These are phyloP conservation scores for Apiospora malaysiana DNA, from an alignment of 2,329 filamentous ascomycete genomes.

Conservation along the genomic window DNA sequence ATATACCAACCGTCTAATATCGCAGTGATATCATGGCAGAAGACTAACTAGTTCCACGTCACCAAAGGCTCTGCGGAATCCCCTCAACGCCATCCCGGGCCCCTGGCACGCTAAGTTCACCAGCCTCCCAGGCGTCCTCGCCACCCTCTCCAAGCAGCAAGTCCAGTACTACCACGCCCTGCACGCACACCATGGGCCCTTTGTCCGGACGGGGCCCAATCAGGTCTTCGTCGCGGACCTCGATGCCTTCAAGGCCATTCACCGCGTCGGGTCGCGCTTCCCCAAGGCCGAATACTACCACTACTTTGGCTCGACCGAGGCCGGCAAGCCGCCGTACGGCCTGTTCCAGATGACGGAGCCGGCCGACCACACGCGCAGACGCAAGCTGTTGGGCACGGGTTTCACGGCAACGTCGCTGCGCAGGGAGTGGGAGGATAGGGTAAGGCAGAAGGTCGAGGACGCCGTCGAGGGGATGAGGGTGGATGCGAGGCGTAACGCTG, in stretches of 20 bases:
- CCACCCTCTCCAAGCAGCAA: neutral
- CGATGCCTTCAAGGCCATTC: constrained; percentile 30
- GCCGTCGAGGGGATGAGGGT: constrained; percentile 8
- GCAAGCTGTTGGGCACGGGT: constrained; percentile 47
- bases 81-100: constrained; percentile 17
- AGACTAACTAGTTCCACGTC: neutral
- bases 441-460: constrained; percentile 13
- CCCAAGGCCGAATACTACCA: constrained; percentile 32
- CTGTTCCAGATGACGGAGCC: constrained; percentile 49
- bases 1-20: too few relatives aligned
- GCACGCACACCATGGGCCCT: constrained; percentile 29
- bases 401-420: constrained; percentile 45
- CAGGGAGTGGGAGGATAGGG: constrained; percentile 49
- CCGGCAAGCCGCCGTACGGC: constrained; percentile 23
- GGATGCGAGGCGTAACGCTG: neutral
- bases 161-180: constrained; percentile 21
- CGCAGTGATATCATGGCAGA: neutral
- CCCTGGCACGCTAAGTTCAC: constrained; percentile 21
- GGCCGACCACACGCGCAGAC: constrained; percentile 43
- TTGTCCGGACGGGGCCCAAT: constrained; percentile 36
- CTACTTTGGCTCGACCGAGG: constrained; percentile 23
- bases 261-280: constrained; percentile 35
- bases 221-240: constrained; percentile 36
- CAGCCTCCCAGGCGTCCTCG: neutral
- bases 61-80: neutral